Percentiles rank a stretch among this genome's conserved stretches.
Conservation (phyloP, 257 asterid genomes). For the Marsdenia floribunda region DNA sequence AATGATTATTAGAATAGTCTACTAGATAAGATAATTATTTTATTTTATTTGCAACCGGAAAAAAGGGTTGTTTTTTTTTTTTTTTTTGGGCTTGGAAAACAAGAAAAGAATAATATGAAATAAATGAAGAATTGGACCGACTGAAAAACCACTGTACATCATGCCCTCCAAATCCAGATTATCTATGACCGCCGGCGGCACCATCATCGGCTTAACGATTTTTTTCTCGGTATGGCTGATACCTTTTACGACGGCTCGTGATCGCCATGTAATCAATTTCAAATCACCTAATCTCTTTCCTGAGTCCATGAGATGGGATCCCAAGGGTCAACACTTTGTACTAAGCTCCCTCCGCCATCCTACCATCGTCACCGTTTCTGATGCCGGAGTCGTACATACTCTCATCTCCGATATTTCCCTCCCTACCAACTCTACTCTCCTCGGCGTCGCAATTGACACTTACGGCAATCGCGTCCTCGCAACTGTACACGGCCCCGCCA, state of each 20-base stretch:
- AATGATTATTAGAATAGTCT: no score
- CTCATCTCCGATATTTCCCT: slow-evolving; percentile 49
- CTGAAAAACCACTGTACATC: not conserved
- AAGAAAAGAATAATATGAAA: no score
- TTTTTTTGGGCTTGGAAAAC: no score
- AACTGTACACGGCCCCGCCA: slow-evolving; percentile 41
- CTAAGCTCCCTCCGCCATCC: slow-evolving; percentile 55
- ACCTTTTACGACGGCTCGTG: slow-evolving; percentile 25
- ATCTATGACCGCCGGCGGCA: not conserved
- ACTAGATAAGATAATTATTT: no score
- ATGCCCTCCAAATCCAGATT: not conserved
- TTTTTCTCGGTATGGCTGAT: slow-evolving; percentile 17
- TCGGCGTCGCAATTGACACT: slow-evolving; percentile 59
- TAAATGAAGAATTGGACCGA: not conserved
- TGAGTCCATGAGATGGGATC: slow-evolving; percentile 71
- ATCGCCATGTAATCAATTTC: slow-evolving; percentile 62
- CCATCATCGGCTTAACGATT: slow-evolving; percentile 11
- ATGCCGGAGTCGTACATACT: slow-evolving; percentile 61
- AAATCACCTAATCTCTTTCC: slow-evolving; percentile 56
- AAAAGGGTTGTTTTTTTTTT: no score
- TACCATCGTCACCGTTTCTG: slow-evolving; percentile 59
- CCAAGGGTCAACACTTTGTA: slow-evolving; percentile 65
- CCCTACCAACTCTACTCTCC: slow-evolving; percentile 45
- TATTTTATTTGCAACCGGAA: no score
- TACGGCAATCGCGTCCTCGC: slow-evolving; percentile 62